Evolutionary conservation across 106 monocot species (phyloP).

Genomic region (Dioscorea dumetorum): DNA sequence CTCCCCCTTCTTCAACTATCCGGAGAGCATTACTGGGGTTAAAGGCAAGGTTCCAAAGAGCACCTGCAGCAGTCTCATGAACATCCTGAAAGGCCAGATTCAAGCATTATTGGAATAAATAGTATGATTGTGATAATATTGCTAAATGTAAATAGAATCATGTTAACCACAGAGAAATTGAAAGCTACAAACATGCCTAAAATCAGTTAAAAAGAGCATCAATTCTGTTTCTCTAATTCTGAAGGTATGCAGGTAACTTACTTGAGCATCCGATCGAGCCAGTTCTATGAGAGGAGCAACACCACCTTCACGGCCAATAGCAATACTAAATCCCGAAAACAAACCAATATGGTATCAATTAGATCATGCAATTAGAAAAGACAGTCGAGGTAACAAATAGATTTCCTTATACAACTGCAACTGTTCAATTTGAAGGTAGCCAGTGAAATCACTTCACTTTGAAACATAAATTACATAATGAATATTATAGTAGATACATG

Average conservation of each 20-base stretch:
- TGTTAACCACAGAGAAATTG: neutral
- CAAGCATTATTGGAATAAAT: neutral
- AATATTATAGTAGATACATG: no score
- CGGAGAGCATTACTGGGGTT: constrained; percentile 93
- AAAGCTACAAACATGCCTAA: no score
- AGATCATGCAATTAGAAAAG: no score
- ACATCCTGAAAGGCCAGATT: constrained; percentile 55
- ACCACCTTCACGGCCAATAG: constrained; percentile 76
- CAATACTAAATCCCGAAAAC: constrained; percentile 29
- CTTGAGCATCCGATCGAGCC: constrained; percentile 63
- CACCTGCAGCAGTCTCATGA: constrained; percentile 97
- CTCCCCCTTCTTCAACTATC: constrained; percentile 95
- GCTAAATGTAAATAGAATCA: neutral
- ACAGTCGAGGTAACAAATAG: no score
- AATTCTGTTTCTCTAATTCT: no score
- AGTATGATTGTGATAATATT: neutral
- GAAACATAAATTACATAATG: no score
- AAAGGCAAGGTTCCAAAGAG: constrained; percentile 99
- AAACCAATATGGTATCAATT: neutral
- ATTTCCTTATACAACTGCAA: no score
- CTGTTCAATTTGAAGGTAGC: no score
- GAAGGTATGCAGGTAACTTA: constrained; percentile 19
- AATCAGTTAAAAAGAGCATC: no score
- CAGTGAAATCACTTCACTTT: no score
- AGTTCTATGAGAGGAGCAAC: constrained; percentile 60